A percentile compares a stretch with the other conserved stretches of the same genome.
Conservation (phyloP, 495 filamentous ascomycete species). For the Penicillium flavigenum region DNA sequence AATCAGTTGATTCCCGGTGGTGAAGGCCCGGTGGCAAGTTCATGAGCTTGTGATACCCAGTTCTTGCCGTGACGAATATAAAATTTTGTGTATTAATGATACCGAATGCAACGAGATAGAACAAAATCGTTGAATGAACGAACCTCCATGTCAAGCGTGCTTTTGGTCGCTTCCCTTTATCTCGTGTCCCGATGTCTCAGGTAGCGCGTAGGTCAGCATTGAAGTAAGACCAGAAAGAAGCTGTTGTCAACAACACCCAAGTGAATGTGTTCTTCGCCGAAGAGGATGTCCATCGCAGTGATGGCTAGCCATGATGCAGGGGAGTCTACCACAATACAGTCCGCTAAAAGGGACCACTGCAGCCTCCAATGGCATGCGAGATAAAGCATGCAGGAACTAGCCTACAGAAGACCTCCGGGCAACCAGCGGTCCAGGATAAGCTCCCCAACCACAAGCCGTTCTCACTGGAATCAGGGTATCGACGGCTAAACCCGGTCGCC, state of each 20-base stretch:
- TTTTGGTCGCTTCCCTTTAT: background rate
- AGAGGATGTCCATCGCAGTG: background rate
- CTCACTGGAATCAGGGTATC: conserved; percentile 9
- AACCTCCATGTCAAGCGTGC: conserved; percentile 5
- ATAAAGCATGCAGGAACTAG: background rate
- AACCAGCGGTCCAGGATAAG: background rate
- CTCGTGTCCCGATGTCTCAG: background rate
- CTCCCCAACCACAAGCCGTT: background rate
- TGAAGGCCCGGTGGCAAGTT: conserved; percentile 62
- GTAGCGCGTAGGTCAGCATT: background rate
- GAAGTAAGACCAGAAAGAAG: background rate
- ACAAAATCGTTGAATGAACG: conserved; percentile 23
- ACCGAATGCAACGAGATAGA: conserved; percentile 34
- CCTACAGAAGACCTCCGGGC: background rate
- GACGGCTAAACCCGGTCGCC: conserved; percentile 14
- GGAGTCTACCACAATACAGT: background rate
- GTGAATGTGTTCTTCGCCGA: background rate
- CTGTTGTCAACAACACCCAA: background rate
- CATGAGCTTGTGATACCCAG: conserved; percentile 23
- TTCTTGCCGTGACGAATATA: conserved; percentile 26
- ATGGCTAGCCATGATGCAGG: background rate
- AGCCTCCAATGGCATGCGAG: background rate
- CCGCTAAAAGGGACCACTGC: background rate
- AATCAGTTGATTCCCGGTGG: conserved; percentile 81
- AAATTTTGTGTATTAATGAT: conserved; percentile 33